Percentiles rank a stretch among this genome's conserved stretches.
These are phyloP conservation scores for Extremus antarcticus DNA, from an alignment of 495 filamentous ascomycete genomes.

Conservation along the genomic window DNA sequence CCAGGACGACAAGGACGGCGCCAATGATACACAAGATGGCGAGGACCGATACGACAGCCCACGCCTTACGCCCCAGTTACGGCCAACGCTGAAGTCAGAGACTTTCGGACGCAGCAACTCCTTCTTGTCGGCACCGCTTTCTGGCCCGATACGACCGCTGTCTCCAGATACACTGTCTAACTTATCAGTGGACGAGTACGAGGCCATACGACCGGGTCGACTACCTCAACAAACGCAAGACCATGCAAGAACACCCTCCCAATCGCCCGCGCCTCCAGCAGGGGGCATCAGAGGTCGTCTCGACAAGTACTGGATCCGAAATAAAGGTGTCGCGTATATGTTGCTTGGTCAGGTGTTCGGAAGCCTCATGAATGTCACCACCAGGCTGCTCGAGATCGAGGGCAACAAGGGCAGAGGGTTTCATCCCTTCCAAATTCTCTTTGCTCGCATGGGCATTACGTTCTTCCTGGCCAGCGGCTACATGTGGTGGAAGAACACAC, in stretches of 20 bases:
- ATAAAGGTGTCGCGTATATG: conserved; percentile 67
- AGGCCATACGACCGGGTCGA: conserved; percentile 5
- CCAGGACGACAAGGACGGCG: not conserved
- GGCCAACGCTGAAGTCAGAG: not conserved
- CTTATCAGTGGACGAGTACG: conserved; percentile 28
- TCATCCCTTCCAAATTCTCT: conserved; percentile 84
- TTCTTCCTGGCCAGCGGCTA: conserved; percentile 54
- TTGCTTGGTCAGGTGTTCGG: conserved; percentile 73
- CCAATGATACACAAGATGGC: not conserved
- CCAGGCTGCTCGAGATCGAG: conserved; percentile 64
- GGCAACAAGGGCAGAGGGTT: conserved; percentile 53
- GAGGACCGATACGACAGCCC: not conserved
- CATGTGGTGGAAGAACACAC: conserved; percentile 60
- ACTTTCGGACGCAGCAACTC: not conserved
- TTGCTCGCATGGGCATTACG: conserved; percentile 75
- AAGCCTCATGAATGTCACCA: conserved; percentile 76
- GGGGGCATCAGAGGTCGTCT: conserved; percentile 19
- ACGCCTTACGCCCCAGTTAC: not conserved
- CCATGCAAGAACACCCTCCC: not conserved
- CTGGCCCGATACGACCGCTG: conserved; percentile 23
- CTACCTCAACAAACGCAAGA: not conserved
- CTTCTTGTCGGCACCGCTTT: conserved; percentile 19
- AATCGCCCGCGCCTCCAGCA: not conserved
- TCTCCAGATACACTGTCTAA: conserved; percentile 29
- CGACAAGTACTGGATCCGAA: conserved; percentile 35